Evolutionary conservation across 108 stramenopile species (phyloP).

Genomic region (Mayamaea pseudoterrestris): DNA sequence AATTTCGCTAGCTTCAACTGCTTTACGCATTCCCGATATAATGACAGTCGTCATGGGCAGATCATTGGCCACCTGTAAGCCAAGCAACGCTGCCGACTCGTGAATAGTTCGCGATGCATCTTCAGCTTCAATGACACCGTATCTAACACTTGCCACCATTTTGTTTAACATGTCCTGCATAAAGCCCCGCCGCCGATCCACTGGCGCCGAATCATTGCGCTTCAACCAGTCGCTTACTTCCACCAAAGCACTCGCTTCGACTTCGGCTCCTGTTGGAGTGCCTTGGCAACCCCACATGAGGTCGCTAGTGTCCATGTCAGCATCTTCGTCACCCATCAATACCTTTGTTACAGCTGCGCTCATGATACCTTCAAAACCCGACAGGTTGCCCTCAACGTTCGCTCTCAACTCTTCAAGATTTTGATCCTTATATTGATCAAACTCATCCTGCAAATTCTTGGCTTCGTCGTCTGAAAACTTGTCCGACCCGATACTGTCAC

Average conservation of each 20-base stretch:
- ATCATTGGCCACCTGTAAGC: conserved; percentile 45
- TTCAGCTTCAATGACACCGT: conserved; percentile 36
- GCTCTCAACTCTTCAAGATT: conserved; percentile 57
- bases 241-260: conserved; percentile 61
- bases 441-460: conserved; percentile 57
- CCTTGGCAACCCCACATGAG: conserved; percentile 28
- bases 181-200: conserved; percentile 42
- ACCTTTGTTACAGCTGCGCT: conserved; percentile 68
- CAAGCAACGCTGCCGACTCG: conserved; percentile 67
- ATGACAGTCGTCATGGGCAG: conserved; percentile 56
- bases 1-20: conserved; percentile 34
- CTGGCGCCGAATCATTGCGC: conserved; percentile 35
- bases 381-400: conserved; percentile 46
- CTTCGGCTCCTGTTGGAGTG: conserved; percentile 31
- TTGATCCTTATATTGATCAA: conserved; percentile 72
- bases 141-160: conserved; percentile 49
- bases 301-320: conserved; percentile 13
- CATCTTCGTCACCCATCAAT: conserved; percentile 55
- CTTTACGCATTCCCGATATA: conserved; percentile 71
- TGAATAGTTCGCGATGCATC: conserved; percentile 66
- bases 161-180: conserved; percentile 65
- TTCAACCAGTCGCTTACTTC: conserved; percentile 69
- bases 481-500: conserved; percentile 29
- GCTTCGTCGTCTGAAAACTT: conserved; percentile 40
- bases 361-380: conserved; percentile 71